A percentile compares a stretch with the other conserved stretches of the same genome.
These are phyloP conservation scores for Telfairia occidentalis DNA, from an alignment of 331 rosid genomes.

Conservation along the genomic window DNA sequence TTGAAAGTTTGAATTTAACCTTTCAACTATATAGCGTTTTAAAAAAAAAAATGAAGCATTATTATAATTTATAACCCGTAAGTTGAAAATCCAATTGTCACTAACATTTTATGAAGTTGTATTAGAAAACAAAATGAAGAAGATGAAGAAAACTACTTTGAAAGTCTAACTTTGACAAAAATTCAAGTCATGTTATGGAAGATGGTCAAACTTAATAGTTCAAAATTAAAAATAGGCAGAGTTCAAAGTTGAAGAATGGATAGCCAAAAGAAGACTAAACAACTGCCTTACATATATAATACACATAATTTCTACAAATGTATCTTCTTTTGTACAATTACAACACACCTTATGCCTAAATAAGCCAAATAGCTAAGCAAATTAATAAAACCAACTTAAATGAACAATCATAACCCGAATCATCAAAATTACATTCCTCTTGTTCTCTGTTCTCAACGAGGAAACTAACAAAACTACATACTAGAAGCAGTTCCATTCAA, in stretches of 20 bases:
- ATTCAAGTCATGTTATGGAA: background rate
- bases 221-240: background rate
- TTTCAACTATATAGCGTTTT: too few relatives aligned
- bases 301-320: background rate
- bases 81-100: too few relatives aligned
- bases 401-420: background rate
- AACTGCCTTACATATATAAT: background rate
- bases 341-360: background rate
- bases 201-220: background rate
- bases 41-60: too few relatives aligned
- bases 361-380: background rate
- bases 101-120: too few relatives aligned
- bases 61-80: too few relatives aligned
- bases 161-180: conserved; percentile 1
- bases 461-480: background rate
- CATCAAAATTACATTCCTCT: background rate
- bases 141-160: background rate
- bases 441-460: background rate
- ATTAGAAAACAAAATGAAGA: too few relatives aligned
- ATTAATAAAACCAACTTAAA: background rate
- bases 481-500: background rate
- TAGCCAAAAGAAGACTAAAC: background rate
- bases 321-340: conserved; percentile 6
- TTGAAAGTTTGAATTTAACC: too few relatives aligned
- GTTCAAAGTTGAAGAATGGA: background rate